Percentiles rank a stretch among this genome's conserved stretches.
These are phyloP conservation scores for Spathaspora sp. DNA, from an alignment of 805 yeast species.

Conservation along the genomic window DNA sequence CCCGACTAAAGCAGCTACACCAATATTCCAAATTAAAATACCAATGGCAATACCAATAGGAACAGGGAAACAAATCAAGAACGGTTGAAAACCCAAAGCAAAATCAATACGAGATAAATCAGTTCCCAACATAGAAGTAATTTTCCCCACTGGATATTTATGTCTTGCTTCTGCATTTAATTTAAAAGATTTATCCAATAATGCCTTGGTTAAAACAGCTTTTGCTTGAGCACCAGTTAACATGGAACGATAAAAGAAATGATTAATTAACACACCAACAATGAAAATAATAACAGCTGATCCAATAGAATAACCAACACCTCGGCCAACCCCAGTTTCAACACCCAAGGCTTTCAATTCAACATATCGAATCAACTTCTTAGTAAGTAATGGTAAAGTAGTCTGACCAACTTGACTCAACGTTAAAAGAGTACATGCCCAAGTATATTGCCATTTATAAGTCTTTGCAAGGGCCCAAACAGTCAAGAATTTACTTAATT, in stretches of 20 bases:
- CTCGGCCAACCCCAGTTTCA: conserved; percentile 24
- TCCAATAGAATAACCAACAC: conserved; percentile 42
- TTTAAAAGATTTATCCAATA: conserved; percentile 64
- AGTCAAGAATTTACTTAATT: conserved; percentile 19
- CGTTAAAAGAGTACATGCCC: conserved; percentile 27
- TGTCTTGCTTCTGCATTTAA: conserved; percentile 56
- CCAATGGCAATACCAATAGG: conserved; percentile 61
- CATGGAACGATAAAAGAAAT: conserved; percentile 59
- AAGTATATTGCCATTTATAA: conserved; percentile 25
- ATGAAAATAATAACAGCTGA: conserved; percentile 26
- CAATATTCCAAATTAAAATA: conserved; percentile 62
- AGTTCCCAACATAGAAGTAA: conserved; percentile 77
- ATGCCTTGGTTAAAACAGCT: conserved; percentile 66
- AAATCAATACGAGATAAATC: conserved; percentile 80
- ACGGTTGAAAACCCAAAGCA: conserved; percentile 67
- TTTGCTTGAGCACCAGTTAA: conserved; percentile 68
- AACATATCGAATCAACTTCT: conserved; percentile 35
- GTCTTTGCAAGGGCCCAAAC: conserved; percentile 24
- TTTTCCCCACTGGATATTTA: conserved; percentile 61
- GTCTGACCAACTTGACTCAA: conserved; percentile 24
- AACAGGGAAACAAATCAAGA: conserved; percentile 60
- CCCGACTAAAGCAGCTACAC: conserved; percentile 72
- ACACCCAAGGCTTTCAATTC: conserved; percentile 22
- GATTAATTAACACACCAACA: conserved; percentile 44
- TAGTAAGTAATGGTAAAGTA: conserved; percentile 32